These are phyloP conservation scores for Tulasnella sp. DNA, from an alignment of 768 basidiomycete genomes.

Conservation along the genomic window DNA sequence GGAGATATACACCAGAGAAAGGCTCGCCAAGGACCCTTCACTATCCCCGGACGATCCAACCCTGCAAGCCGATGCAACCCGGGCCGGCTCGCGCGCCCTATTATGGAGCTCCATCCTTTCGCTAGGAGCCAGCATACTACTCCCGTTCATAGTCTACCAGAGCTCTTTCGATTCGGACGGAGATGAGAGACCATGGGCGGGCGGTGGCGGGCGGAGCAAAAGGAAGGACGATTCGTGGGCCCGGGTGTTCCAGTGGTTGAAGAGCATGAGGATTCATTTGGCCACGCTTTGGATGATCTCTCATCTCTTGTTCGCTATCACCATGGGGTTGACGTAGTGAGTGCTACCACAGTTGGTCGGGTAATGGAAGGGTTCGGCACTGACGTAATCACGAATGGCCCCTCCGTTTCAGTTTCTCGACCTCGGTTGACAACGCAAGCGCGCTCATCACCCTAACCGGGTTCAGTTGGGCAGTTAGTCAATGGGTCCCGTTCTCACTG, in stretches of 20 bases:
- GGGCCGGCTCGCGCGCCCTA: conserved; percentile 78
- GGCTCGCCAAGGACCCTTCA: conserved; percentile 10
- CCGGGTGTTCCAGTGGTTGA: conserved; percentile 30
- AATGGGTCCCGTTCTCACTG: conserved; percentile 91
- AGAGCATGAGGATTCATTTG: conserved; percentile 45
- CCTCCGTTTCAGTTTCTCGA: conserved; percentile 58
- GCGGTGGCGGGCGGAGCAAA: background rate
- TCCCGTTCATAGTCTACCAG: conserved; percentile 56
- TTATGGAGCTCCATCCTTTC: conserved; percentile 71
- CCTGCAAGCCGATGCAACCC: conserved; percentile 60
- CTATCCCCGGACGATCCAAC: background rate
- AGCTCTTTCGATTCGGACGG: conserved; percentile 30
- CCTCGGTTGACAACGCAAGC: conserved; percentile 65
- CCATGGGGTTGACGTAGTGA: conserved; percentile 82
- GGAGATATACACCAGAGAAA: conserved; percentile 22
- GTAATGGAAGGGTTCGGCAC: no score
- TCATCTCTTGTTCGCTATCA: conserved; percentile 65
- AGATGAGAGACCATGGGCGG: background rate
- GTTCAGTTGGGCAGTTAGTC: conserved; percentile 87
- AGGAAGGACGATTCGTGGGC: conserved; percentile 28
- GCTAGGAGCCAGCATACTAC: conserved; percentile 59
- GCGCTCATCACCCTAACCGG: conserved; percentile 73
- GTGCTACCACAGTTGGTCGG: conserved; percentile 36
- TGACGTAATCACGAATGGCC: background rate
- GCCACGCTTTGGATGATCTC: conserved; percentile 73